These are phyloP conservation scores for Irineochytrium annulatum DNA, from an alignment of 192 early-diverging fungal species.

Conservation along the genomic window DNA sequence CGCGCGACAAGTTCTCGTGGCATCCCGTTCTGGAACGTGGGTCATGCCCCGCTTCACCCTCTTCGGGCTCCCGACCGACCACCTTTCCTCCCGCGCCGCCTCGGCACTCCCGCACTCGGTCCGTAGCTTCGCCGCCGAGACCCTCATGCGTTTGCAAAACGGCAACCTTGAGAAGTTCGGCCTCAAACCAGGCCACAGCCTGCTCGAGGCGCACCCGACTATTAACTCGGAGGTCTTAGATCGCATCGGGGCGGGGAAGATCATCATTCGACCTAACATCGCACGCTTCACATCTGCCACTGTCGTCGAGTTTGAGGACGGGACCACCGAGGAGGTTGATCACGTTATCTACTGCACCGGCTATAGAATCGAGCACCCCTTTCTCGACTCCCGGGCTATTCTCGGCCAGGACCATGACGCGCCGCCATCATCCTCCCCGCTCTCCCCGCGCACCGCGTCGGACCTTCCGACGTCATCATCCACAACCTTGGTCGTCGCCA, in stretches of 20 bases:
- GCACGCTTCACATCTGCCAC: slow-evolving; percentile 27
- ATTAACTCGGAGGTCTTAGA: slow-evolving; percentile 46
- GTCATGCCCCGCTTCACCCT: slow-evolving; percentile 35
- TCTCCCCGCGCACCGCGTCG: background rate
- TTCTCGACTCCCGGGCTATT: slow-evolving; percentile 42
- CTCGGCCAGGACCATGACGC: slow-evolving; percentile 32
- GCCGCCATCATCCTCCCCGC: slow-evolving; percentile 11
- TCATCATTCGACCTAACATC: slow-evolving; percentile 48
- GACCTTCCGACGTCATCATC: too few relatives aligned
- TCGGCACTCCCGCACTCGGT: slow-evolving; percentile 34
- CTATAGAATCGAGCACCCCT: slow-evolving; percentile 48
- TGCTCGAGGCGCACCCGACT: slow-evolving; percentile 41
- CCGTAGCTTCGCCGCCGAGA: slow-evolving; percentile 31
- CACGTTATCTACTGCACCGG: slow-evolving; percentile 61
- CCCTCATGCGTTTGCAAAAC: slow-evolving; percentile 26
- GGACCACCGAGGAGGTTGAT: slow-evolving; percentile 51
- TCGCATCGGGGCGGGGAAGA: slow-evolving; percentile 50
- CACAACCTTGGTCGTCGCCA: too few relatives aligned
- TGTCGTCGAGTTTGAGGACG: slow-evolving; percentile 55
- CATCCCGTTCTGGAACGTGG: slow-evolving; percentile 44
- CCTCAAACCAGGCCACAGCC: slow-evolving; percentile 35
- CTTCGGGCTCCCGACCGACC: slow-evolving; percentile 48
- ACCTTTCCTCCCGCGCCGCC: slow-evolving; percentile 35
- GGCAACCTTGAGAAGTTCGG: slow-evolving; percentile 30
- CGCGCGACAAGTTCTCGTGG: slow-evolving; percentile 49